These are phyloP conservation scores for Pneumocystis carinii DNA, from an alignment of 1,139 yeast species.

Conservation along the genomic window DNA sequence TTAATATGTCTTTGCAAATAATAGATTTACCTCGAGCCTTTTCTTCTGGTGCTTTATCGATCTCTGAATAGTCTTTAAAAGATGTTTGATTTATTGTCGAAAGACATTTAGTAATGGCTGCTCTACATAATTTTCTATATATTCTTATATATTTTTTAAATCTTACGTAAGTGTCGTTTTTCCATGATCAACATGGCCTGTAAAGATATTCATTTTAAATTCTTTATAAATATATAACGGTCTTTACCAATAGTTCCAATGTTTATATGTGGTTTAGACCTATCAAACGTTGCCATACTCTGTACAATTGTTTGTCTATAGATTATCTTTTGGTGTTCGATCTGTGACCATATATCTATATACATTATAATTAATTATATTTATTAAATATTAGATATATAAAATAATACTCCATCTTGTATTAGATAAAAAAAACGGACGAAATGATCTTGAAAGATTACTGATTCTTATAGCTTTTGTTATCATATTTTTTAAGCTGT, in stretches of 20 bases:
- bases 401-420: not conserved
- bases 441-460: not conserved
- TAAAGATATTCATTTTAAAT: slow-evolving; percentile 27
- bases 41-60: slow-evolving; percentile 98
- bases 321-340: not conserved
- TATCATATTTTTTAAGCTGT: not conserved
- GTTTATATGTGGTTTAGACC: slow-evolving; percentile 91
- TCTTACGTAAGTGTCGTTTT: slow-evolving; percentile 71
- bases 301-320: not conserved
- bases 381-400: not conserved
- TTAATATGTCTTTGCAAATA: not conserved
- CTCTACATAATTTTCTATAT: slow-evolving; percentile 21
- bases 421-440: not conserved
- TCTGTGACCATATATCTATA: not conserved
- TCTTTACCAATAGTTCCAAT: slow-evolving; percentile 11
- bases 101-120: slow-evolving; percentile 93
- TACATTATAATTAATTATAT: not conserved
- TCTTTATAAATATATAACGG: slow-evolving; percentile 40
- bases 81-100: slow-evolving; percentile 80
- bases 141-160: not conserved
- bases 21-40: slow-evolving; percentile 71
- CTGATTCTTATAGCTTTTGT: not conserved
- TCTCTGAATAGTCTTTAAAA: slow-evolving; percentile 82
- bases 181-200: slow-evolving; percentile 96
- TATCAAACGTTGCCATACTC: slow-evolving; percentile 56